A percentile compares a stretch with the other conserved stretches of the same genome.
Evolutionary conservation across 2,329 filamentous ascomycete species (phyloP).

Genomic region (Sporothrix phasma): DNA sequence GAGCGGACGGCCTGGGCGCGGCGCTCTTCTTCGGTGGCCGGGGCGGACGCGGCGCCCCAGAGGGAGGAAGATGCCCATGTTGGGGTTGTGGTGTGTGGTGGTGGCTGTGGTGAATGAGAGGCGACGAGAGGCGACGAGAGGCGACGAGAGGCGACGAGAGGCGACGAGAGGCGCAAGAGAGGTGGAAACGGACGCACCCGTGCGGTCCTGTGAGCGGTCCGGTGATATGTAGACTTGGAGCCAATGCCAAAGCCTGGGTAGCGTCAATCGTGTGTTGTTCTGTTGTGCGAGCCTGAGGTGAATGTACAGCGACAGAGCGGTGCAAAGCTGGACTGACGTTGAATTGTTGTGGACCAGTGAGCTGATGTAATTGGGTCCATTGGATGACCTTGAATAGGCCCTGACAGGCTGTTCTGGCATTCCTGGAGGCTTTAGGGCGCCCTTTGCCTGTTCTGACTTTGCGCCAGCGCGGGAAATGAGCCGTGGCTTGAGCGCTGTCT

Average conservation of each 20-base stretch:
- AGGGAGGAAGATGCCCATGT: conserved; percentile 39
- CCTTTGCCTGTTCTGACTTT: not conserved
- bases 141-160: not conserved
- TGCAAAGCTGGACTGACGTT: not conserved
- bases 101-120: not conserved
- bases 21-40: conserved; percentile 33
- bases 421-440: not conserved
- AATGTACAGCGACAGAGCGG: not conserved
- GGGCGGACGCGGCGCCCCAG: conserved; percentile 22
- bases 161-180: not conserved
- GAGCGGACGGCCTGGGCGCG: conserved; percentile 45
- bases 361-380: conserved; percentile 8
- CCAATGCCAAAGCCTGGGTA: too few species aligned
- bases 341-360: not conserved
- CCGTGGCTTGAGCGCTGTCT: too few species aligned
- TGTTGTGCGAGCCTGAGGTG: not conserved
- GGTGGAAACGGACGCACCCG: too few species aligned
- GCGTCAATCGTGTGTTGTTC: too few species aligned
- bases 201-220: too few species aligned
- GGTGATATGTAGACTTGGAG: too few species aligned
- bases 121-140: not conserved
- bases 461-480: not conserved
- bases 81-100: conserved; percentile 10
- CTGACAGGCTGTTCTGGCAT: too few species aligned
- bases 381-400: not conserved